Evolutionary conservation across 768 basidiomycete genomes (phyloP).

Genomic region (Suillus subalutaceus): DNA sequence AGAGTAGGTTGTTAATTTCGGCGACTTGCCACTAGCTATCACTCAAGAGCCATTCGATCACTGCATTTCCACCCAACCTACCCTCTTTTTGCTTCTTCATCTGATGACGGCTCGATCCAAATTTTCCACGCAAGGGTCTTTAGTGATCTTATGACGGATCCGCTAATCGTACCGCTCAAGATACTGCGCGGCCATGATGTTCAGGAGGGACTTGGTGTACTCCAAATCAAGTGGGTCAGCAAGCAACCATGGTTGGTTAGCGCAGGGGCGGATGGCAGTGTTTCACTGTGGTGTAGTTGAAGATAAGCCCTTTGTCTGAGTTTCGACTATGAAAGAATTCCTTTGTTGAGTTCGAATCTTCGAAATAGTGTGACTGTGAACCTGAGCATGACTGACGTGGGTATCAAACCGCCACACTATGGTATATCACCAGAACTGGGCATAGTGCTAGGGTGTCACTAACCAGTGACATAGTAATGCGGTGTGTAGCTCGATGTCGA

Average conservation of each 20-base stretch:
- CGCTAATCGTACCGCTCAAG: constrained; percentile 96
- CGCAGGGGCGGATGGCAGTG: constrained; percentile 89
- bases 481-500: not conserved
- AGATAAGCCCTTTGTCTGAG: constrained; percentile 33
- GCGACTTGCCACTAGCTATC: constrained; percentile 62
- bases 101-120: constrained; percentile 96
- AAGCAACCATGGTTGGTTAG: constrained; percentile 92
- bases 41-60: constrained; percentile 90
- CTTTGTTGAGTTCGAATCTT: constrained; percentile 7
- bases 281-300: constrained; percentile 86
- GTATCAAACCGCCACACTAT: not conserved
- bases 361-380: not conserved
- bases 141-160: constrained; percentile 95
- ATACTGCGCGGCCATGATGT: constrained; percentile 91
- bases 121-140: constrained; percentile 96
- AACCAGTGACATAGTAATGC: not conserved
- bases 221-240: constrained; percentile 88
- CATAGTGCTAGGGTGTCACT: not conserved
- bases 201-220: constrained; percentile 85
- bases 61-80: constrained; percentile 93
- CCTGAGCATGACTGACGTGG: not conserved
- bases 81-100: constrained; percentile 94
- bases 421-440: not conserved
- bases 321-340: constrained; percentile 24
- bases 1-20: constrained; percentile 18